Conservation (phyloP, 2,329 filamentous ascomycete genomes). For the Botrytis sinoallii region DNA sequence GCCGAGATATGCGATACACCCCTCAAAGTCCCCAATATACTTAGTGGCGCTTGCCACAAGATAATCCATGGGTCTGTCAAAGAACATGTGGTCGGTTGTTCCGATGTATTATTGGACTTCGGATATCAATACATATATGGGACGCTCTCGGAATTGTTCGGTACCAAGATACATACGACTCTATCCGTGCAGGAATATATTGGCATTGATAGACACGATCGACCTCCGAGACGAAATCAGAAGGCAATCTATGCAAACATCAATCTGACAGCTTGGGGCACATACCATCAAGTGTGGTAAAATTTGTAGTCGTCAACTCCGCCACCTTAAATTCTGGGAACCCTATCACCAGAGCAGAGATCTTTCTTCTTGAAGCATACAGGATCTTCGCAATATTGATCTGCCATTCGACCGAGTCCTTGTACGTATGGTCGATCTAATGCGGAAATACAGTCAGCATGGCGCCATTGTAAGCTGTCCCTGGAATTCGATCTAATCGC, state of each 20-base stretch:
- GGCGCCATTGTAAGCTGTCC: not conserved
- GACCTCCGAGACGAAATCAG: not conserved
- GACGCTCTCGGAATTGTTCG: not conserved
- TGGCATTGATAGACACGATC: not conserved
- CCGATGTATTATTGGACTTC: not conserved
- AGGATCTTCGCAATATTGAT: not conserved
- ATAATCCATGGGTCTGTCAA: not conserved
- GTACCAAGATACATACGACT: not conserved
- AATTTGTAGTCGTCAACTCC: not conserved
- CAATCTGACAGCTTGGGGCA: not conserved
- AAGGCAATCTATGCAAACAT: not conserved
- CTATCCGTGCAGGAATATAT: not conserved
- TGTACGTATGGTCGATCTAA: not conserved
- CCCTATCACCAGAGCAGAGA: not conserved
- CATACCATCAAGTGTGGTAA: not conserved
- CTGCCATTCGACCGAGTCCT: not conserved
- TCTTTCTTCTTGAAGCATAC: not conserved
- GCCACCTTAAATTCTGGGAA: not conserved
- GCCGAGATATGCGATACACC: not conserved
- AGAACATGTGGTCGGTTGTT: slow-evolving; percentile 14
- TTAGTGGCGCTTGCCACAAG: slow-evolving; percentile 10
- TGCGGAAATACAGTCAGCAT: not conserved
- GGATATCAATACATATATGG: not conserved
- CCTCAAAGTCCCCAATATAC: not conserved
- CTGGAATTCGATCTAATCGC: slow-evolving; percentile 5